phyloP scores from a whole-genome alignment of 352 stramenopile genomes.

The Aphanomyces astaci region DNA sequence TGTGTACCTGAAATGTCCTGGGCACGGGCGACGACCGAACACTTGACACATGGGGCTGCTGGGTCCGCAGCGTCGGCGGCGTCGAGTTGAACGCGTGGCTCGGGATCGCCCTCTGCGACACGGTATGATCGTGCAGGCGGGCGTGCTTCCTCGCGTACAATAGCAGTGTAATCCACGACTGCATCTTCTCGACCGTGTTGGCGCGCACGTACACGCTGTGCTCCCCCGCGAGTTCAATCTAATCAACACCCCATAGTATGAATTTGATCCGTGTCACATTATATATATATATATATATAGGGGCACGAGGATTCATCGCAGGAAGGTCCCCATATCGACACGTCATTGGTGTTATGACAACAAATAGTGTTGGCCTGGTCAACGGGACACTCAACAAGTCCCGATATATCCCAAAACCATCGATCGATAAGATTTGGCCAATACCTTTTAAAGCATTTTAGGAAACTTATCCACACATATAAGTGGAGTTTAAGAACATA shows the following conservation, averaged over 20 bases:
- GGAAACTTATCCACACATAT: too few relatives aligned
- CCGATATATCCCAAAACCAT: too few relatives aligned
- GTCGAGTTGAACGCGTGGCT: slow-evolving; percentile 7
- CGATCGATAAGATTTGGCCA: background rate
- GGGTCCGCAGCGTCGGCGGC: background rate
- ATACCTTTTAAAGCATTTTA: too few relatives aligned
- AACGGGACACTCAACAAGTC: too few relatives aligned
- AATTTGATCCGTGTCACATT: too few relatives aligned
- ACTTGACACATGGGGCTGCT: background rate
- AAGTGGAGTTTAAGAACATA: too few relatives aligned
- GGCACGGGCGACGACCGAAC: background rate
- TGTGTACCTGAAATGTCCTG: background rate
- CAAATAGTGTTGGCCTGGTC: too few relatives aligned
- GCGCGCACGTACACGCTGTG: slow-evolving; percentile 39
- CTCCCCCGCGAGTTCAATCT: slow-evolving; percentile 19
- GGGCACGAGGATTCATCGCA: too few relatives aligned
- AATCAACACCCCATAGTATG: slow-evolving; percentile 31
- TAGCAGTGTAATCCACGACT: slow-evolving; percentile 69
- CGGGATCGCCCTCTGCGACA: background rate
- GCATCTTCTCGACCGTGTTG: slow-evolving; percentile 45
- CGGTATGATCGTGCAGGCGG: background rate
- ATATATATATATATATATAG: too few relatives aligned
- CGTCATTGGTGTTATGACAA: too few relatives aligned
- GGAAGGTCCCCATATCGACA: too few relatives aligned
- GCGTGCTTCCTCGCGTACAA: slow-evolving; percentile 50